Evolutionary conservation across 2,329 filamentous ascomycete genomes (phyloP), one percentile per base, ranked within the genome.

Genomic region (Emmonsiellopsis sp.): DNA sequence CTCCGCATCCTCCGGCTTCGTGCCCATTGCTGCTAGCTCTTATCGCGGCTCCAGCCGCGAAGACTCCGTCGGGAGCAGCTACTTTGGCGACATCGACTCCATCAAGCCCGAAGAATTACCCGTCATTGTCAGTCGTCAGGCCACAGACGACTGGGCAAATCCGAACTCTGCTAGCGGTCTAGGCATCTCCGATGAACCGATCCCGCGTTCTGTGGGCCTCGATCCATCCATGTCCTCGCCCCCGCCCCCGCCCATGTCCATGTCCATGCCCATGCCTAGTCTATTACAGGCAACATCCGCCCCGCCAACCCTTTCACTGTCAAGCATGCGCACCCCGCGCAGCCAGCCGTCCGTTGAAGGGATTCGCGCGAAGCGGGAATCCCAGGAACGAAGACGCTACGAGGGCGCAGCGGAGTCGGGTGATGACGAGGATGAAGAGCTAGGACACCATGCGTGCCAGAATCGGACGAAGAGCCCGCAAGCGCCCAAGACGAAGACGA

Each of bases 401-500:
- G 88, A 95, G 61, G 84, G 87, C 53, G 46, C 33, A 5, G 83
- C 82, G 11, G 92, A 96, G 63, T 95, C 88, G 33, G 91, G 91
- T 4, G 92, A 96, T 62, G 92, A 96, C 61, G 92, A 96, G 70
- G 92, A 96, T 59, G 91, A 96, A 55, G 92, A 95, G 63, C 77
- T 94, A 5, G 90, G 88, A 6, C 76, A 77, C 60, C 64, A 72
- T 13, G 31, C 37, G 21, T 37, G 31, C 5, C 74, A 73, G 61
- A 69, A 70, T 55, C 76, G 73, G 17, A 71, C 69, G 56, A 75
- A 72, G 70, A 86, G 69, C 68, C 74, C 73, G 49, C 60, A 77
- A 62, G 56, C 74, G 42, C 75, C 80, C 39, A 74, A 72, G 3
- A 48, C 43, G 27, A 57, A 55, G 42, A 52, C 49, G 11, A 52